phyloP scores from a whole-genome alignment of 345 rosid species.

The Mercurialis annua region DNA sequence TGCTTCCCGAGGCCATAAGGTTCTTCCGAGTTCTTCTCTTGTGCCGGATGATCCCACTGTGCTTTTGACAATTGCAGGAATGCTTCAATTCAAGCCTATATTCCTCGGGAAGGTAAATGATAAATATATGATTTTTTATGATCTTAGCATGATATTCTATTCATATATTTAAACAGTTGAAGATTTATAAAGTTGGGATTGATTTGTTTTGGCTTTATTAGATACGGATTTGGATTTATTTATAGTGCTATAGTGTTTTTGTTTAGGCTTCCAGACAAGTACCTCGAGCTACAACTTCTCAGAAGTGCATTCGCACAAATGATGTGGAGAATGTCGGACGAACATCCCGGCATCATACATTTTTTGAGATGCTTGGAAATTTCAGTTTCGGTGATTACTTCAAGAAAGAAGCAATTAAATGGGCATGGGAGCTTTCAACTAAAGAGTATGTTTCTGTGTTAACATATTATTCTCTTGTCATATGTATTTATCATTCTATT shows the following conservation, averaged over 20 bases:
- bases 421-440: conserved; percentile 99
- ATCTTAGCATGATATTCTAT: neutral
- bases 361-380: conserved; percentile 98
- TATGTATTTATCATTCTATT: neutral
- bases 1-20: conserved; percentile 85
- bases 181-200: neutral
- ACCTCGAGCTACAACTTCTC: conserved; percentile 82
- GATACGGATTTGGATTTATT: conserved; percentile 6
- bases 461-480: conserved; percentile 8
- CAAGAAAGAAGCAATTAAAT: conserved; percentile 80
- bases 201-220: neutral
- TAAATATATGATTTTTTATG: neutral
- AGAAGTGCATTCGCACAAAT: conserved; percentile 87
- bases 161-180: neutral
- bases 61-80: conserved; percentile 90
- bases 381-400: conserved; percentile 97
- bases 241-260: conserved; percentile 9
- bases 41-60: conserved; percentile 97
- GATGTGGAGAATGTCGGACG: conserved; percentile 93
- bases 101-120: conserved; percentile 81
- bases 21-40: conserved; percentile 88
- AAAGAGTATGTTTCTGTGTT: conserved; percentile 57
- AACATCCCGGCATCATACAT: conserved; percentile 86
- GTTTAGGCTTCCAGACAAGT: conserved; percentile 74
- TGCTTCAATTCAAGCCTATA: conserved; percentile 96